Base-by-base conservation (phyloP, 352 stramenopile genomes). In the Aphanomyces astaci region DNA sequence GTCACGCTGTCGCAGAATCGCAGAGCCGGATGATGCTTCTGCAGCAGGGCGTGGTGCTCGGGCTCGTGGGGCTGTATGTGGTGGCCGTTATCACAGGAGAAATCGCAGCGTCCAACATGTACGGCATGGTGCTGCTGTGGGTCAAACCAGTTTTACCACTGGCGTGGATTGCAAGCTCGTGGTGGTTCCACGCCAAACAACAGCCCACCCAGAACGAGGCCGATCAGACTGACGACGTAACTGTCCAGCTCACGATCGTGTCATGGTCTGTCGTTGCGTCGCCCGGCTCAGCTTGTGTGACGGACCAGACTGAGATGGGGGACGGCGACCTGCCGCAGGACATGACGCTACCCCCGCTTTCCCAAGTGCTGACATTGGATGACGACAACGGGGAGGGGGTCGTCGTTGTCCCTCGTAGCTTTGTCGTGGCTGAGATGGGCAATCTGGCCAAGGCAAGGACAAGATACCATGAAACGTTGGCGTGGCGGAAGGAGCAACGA, bases 401-500 rank as follows among this genome's bases (percentile, higher is more conserved):
- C 51, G 32, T 36, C 57, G 2, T 57, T 3, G 54, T 90, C 0
- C 85, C 86, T 0, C 75, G 80, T 62, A 73, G 72, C 17, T 92
- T 89, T 39, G 40, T 92, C 7, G 63, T 88, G 1, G 82, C 84
- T 1, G 84, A 92, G 49, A 83, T 86, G n/a, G 82, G 80, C 13
- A 80, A 92, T 64, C 40, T 75, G 19, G 69, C 62, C 11, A 92
- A 92, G 64, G 86, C 80, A 7, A 68, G 51, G 9, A 74, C 86
- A 51, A 77, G 83, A 17, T 92, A 89, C 39, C 71, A 93, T 19
- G 63, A 63, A 2, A 94, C 80, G 2, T 51, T 87, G 4, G 76
- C 84, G 22, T 96, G 86, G 86, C 72, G 89, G 17, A 80, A 90
- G n/a, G 81, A 92, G 31, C 67, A 90, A 25, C 78, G 86, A 48